A percentile compares a stretch with the other conserved stretches of the same genome.
These are phyloP conservation scores for Cryptosporidium meleagridis DNA, from an alignment of 169 alveolate species.

Conservation along the genomic window DNA sequence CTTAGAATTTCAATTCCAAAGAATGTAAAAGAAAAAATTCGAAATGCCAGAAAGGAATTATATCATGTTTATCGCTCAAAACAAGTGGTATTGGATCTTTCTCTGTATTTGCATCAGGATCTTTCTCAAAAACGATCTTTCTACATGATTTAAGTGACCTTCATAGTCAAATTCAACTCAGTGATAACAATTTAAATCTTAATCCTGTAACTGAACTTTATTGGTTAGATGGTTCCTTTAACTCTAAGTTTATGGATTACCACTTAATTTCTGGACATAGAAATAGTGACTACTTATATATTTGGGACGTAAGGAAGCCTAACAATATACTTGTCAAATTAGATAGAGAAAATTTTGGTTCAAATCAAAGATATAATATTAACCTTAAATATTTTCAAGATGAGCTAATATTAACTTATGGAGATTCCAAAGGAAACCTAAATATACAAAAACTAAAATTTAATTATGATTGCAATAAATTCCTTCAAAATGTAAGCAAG, in stretches of 20 bases:
- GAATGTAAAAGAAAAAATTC: not conserved
- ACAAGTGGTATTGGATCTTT: constrained; percentile 61
- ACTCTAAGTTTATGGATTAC: constrained; percentile 16
- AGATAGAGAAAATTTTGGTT: constrained; percentile 11
- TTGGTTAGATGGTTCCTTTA: constrained; percentile 13
- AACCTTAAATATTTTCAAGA: not conserved
- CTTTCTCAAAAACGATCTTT: constrained; percentile 33
- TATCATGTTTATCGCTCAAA: constrained; percentile 33
- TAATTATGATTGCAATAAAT: constrained; percentile 2
- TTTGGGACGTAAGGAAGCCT: constrained; percentile 71
- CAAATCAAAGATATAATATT: constrained; percentile 25
- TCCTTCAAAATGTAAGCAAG: not conserved
- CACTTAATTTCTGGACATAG: constrained; percentile 51
- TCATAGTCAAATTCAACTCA: constrained; percentile 1
- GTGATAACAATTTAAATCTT: not conserved
- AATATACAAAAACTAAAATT: constrained; percentile 18
- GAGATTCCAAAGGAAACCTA: constrained; percentile 54
- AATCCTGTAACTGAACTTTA: constrained; percentile 40
- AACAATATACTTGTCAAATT: constrained; percentile 21
- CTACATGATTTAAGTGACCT: constrained; percentile 46
- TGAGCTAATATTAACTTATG: constrained; percentile 9
- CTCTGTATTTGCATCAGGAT: constrained; percentile 41
- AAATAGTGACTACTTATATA: not conserved
- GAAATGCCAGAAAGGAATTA: constrained; percentile 41
- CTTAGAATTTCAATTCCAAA: not conserved